Percentiles rank a stretch among this genome's conserved stretches.
These are phyloP conservation scores for Isoetes taiwanensis DNA, from an alignment of 75 land plant species.

Conservation along the genomic window DNA sequence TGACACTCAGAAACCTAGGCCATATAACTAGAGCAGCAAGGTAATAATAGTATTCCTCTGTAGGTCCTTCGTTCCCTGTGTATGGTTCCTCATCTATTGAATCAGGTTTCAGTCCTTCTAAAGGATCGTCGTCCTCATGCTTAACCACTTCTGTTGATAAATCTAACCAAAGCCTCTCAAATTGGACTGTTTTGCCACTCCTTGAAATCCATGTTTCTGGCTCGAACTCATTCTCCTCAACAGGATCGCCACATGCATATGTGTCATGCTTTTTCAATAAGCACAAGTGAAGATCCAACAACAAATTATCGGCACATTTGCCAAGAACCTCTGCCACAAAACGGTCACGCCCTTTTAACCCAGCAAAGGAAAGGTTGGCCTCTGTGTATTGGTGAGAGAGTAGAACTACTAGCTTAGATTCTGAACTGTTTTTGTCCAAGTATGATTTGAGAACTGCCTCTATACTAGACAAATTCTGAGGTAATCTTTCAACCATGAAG, in stretches of 20 bases:
- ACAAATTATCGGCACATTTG: neutral
- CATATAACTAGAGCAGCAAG: too few relatives aligned
- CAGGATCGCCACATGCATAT: neutral
- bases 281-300: neutral
- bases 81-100: too few relatives aligned
- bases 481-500: neutral
- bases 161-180: neutral
- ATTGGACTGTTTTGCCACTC: conserved; percentile 12
- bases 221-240: conserved; percentile 7
- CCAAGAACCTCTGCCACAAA: neutral
- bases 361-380: conserved; percentile 8
- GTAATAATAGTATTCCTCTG: too few relatives aligned
- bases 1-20: too few relatives aligned
- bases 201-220: conserved; percentile 6
- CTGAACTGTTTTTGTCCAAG: neutral
- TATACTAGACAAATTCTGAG: neutral
- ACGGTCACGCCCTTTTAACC: neutral
- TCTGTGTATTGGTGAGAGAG: conserved; percentile 2
- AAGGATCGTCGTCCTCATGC: too few relatives aligned
- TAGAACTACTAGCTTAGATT: neutral
- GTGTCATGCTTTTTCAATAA: neutral
- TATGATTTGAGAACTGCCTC: neutral
- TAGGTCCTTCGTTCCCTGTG: too few relatives aligned
- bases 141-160: neutral
- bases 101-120: too few relatives aligned